Evolutionary conservation across 768 basidiomycete species (phyloP).

Genomic region (Suillus ampliporus): DNA sequence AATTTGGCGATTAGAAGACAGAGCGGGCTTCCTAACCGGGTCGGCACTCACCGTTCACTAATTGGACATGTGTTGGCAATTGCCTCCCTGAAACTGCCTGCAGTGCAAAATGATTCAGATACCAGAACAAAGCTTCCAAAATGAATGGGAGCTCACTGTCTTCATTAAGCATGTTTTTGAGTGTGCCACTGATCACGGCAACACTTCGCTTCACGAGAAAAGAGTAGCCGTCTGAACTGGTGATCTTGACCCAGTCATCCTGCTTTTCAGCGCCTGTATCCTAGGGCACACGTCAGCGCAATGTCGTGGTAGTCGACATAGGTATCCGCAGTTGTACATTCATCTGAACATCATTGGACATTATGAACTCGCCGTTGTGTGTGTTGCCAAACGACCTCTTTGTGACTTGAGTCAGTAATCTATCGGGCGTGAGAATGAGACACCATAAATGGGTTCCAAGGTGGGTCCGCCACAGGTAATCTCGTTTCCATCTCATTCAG

Average conservation of each 20-base stretch:
- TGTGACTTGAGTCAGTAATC: neutral
- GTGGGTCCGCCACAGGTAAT: neutral
- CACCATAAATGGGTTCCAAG: conserved; percentile 16
- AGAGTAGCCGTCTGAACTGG: conserved; percentile 79
- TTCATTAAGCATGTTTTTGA: conserved; percentile 80
- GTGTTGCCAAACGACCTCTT: no score
- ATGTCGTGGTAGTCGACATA: neutral
- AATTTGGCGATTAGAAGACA: conserved; percentile 1
- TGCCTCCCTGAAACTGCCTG: conserved; percentile 80
- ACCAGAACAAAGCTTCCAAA: conserved; percentile 13
- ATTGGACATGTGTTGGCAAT: conserved; percentile 70
- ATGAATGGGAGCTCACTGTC: conserved; percentile 53
- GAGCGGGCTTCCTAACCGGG: neutral
- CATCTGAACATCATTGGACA: conserved; percentile 25
- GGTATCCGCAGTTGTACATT: conserved; percentile 23
- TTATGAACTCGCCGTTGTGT: conserved; percentile 15
- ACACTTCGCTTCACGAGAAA: conserved; percentile 80
- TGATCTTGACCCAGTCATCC: conserved; percentile 76
- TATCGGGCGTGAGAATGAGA: conserved; percentile 25
- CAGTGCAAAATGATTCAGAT: conserved; percentile 13
- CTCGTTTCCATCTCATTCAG: conserved; percentile 16
- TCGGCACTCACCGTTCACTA: conserved; percentile 63
- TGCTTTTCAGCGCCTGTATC: conserved; percentile 19
- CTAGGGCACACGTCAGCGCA: conserved; percentile 9
- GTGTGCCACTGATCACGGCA: conserved; percentile 78